phyloP scores from a whole-genome alignment of 176 grass and related monocot genomes.

The Melocanna baccifera region DNA sequence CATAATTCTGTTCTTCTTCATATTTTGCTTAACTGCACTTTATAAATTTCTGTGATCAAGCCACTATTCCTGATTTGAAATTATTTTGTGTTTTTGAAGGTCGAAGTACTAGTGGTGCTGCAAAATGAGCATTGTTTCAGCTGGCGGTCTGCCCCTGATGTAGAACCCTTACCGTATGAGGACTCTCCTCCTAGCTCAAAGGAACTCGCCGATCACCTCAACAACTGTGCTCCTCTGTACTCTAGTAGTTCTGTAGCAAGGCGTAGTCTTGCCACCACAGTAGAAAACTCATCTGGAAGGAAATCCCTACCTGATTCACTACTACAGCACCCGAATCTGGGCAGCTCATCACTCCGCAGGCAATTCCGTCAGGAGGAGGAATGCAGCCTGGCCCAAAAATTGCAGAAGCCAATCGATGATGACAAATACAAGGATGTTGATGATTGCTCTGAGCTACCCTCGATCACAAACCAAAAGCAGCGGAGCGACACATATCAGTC shows the following conservation, averaged over 20 bases:
- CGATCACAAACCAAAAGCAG: slow-evolving; percentile 33
- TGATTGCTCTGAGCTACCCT: slow-evolving; percentile 34
- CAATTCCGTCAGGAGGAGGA: slow-evolving; percentile 81
- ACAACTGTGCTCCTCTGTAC: slow-evolving; percentile 43
- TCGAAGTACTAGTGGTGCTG: slow-evolving; percentile 78
- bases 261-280: slow-evolving; percentile 61
- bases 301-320: slow-evolving; percentile 71
- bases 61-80: not conserved
- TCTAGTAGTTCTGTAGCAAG: slow-evolving; percentile 51
- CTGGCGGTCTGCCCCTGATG: slow-evolving; percentile 83
- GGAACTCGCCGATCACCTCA: slow-evolving; percentile 51
- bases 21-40: not conserved
- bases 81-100: slow-evolving; percentile 47
- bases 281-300: slow-evolving; percentile 62
- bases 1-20: not conserved
- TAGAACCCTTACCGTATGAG: slow-evolving; percentile 56
- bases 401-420: slow-evolving; percentile 73
- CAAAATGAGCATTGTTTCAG: slow-evolving; percentile 84
- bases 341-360: slow-evolving; percentile 59
- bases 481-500: slow-evolving; percentile 12
- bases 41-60: not conserved
- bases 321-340: slow-evolving; percentile 47
- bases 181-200: slow-evolving; percentile 59
- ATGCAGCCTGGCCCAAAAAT: slow-evolving; percentile 67
- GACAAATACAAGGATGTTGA: slow-evolving; percentile 64